Evolutionary conservation across 345 rosid genomes (phyloP), one percentile per base, ranked within the genome.

Genomic region (Noccaea caerulescens): DNA sequence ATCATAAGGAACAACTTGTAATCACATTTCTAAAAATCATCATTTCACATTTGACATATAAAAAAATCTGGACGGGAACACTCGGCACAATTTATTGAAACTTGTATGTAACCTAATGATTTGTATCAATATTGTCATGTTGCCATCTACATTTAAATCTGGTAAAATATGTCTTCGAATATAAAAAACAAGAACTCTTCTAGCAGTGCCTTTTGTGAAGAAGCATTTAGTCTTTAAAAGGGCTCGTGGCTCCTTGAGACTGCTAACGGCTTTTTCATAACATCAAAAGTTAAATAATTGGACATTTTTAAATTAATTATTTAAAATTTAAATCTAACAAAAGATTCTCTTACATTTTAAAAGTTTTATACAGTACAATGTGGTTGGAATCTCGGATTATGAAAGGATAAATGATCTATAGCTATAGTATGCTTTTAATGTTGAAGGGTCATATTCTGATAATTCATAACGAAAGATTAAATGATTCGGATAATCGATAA

Each of bases 251-350:
- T 63, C 70, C 27, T 64, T 63, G 34, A 64, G 8, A 11, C 11
- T 46, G n/a, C 27, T 18, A 57, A 30, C 9, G 77, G 44, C 77
- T 73, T 65, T 65, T 73, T 45, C 58, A 20, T 16, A 27, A 56
- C 66, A 57, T 47, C 59, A 57, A 65, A 47, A 49, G 53, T 25
- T 72, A 20, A 20, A 20, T 45, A 47, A 39, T 10, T 46, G 11
- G 58, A 64, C 44, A 7, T 27, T 64, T 47, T 32, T 0, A 14
- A 13, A 8, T 4, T n/a, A 10, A 7, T 8, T 1, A 52, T 38
- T 18, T 18, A 18, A 18, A 18, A 18, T 8, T 23, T 45, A 34
- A 9, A 60, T 18, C 16, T 60, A 16, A 27, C 27, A 41, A 18
- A 60, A 72, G 38, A 63, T 23, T 25, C 63, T 53, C 45, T 42